Conservation (phyloP, 805 yeast species). For the Sugiyamaella marilandica region DNA sequence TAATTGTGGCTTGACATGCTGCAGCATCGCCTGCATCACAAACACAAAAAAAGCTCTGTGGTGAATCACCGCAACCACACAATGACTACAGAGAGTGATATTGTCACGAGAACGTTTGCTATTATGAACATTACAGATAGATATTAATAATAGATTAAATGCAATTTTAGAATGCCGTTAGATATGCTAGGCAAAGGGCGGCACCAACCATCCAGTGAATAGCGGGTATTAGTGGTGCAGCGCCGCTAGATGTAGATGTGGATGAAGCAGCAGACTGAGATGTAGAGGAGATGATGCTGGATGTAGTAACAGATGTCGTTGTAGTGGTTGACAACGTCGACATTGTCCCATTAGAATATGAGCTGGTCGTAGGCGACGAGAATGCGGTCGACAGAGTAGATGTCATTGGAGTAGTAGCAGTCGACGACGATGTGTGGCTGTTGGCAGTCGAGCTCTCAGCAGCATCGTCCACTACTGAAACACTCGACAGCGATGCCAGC, state of each 20-base stretch:
- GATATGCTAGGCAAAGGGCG: neutral
- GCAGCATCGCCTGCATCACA: too few species aligned
- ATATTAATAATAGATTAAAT: neutral
- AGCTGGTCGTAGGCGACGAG: conserved; percentile 4
- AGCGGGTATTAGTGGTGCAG: neutral
- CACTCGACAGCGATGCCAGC: conserved; percentile 4
- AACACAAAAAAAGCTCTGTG: too few species aligned
- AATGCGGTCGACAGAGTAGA: conserved; percentile 1
- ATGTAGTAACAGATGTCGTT: neutral
- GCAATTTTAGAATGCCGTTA: neutral
- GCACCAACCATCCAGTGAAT: neutral
- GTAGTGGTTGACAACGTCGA: neutral
- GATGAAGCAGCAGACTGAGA: neutral
- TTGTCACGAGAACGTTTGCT: too few species aligned
- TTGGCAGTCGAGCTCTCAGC: neutral
- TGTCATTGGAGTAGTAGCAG: neutral
- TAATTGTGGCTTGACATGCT: too few species aligned
- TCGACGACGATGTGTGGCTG: neutral
- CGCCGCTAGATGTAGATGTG: neutral
- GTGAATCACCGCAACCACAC: too few species aligned
- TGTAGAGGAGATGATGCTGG: conserved; percentile 4
- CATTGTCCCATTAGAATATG: neutral
- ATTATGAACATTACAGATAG: neutral
- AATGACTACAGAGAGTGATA: too few species aligned
- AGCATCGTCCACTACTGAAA: neutral